Conservation (phyloP, 805 yeast genomes). For the Ogataea minuta region DNA sequence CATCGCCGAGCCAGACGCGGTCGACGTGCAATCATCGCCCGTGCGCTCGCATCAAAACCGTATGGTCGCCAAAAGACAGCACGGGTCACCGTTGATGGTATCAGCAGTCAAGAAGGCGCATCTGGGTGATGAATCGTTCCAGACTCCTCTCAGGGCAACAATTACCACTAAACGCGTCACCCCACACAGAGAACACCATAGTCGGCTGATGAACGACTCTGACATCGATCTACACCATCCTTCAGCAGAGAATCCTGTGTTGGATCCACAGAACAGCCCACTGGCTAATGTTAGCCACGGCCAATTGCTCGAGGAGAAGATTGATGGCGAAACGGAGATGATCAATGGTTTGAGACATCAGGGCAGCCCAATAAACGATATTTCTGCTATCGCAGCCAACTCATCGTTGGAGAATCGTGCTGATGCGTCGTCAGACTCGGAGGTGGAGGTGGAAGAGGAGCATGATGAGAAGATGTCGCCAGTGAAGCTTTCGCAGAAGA, state of each 20-base stretch:
- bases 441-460: slow-evolving; percentile 13
- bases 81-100: slow-evolving; percentile 7
- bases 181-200: slow-evolving; percentile 26
- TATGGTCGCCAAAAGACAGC: slow-evolving; percentile 18
- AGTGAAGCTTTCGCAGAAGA: slow-evolving; percentile 20
- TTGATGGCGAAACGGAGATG: slow-evolving; percentile 29
- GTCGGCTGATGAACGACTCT: slow-evolving; percentile 23
- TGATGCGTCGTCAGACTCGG: slow-evolving; percentile 8
- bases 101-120: slow-evolving; percentile 12
- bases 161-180: slow-evolving; percentile 14
- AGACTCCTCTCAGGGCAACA: slow-evolving; percentile 20
- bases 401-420: slow-evolving; percentile 20
- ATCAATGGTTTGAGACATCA: slow-evolving; percentile 18
- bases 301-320: slow-evolving; percentile 23
- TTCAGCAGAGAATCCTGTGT: slow-evolving; percentile 14
- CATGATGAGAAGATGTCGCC: slow-evolving; percentile 27
- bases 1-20: slow-evolving; percentile 13
- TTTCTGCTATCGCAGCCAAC: slow-evolving; percentile 24
- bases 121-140: slow-evolving; percentile 18
- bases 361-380: slow-evolving; percentile 18
- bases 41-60: slow-evolving; percentile 24
- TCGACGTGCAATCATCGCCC: slow-evolving; percentile 25
- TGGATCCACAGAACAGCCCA: slow-evolving; percentile 29
- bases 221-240: slow-evolving; percentile 19
- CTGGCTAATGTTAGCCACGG: slow-evolving; percentile 33